Conservation (phyloP, 1,284 basidiomycete genomes). For the Puccinia horiana region DNA sequence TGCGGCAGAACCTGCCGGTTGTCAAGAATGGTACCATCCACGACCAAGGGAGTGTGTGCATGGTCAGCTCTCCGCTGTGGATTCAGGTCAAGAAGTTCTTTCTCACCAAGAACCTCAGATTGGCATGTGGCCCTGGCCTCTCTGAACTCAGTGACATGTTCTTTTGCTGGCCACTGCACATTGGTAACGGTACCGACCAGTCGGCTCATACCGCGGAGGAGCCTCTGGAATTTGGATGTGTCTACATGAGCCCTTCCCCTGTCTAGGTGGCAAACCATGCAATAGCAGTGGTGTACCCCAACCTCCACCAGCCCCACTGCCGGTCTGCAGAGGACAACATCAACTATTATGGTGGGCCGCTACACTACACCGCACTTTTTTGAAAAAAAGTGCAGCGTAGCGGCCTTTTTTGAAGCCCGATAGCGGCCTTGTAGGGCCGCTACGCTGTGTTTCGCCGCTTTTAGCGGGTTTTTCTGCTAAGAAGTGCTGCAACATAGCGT, state of each 20-base stretch:
- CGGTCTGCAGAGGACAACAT: not conserved
- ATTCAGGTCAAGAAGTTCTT: not conserved
- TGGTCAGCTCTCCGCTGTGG: not conserved
- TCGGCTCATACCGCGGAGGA: not conserved
- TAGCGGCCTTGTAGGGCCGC: too few species aligned
- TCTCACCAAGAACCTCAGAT: not conserved
- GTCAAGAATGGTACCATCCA: not conserved
- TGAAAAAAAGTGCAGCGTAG: too few species aligned
- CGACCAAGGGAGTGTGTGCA: not conserved
- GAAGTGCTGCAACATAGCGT: too few species aligned
- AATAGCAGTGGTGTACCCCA: too few species aligned
- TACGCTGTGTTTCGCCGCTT: too few species aligned
- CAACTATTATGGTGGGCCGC: not conserved
- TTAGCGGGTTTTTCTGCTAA: too few species aligned
- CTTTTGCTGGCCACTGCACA: not conserved
- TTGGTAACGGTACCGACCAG: not conserved
- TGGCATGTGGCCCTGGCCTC: not conserved
- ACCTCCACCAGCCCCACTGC: not conserved
- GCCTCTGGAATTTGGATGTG: not conserved
- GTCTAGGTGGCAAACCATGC: not conserved
- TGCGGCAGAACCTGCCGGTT: conserved; percentile 5
- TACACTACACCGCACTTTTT: too few species aligned
- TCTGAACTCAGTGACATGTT: not conserved
- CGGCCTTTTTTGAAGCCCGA: too few species aligned
- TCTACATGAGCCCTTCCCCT: not conserved